Evolutionary conservation across 2,329 filamentous ascomycete species (phyloP).

Genomic region (Fusarium dimerum): DNA sequence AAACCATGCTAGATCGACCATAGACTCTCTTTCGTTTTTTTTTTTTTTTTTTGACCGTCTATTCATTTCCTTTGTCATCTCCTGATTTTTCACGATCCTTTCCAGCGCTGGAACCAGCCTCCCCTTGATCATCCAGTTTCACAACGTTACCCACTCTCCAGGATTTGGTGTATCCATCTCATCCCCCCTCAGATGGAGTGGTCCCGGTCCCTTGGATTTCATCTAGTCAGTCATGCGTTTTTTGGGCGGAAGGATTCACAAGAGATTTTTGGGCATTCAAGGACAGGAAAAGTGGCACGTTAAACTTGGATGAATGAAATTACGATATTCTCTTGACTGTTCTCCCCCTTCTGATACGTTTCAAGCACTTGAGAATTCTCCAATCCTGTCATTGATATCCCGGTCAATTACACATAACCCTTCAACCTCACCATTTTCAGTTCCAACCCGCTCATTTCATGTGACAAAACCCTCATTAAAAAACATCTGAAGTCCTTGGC

Average conservation of each 20-base stretch:
- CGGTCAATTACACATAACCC: not conserved
- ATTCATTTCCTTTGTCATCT: constrained; percentile 4
- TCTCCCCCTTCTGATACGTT: constrained; percentile 8
- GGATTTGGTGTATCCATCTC: not conserved
- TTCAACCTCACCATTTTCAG: not conserved
- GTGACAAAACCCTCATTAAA: constrained; percentile 2
- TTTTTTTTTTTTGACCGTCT: not conserved
- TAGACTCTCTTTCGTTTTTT: too few species aligned
- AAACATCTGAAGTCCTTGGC: not conserved
- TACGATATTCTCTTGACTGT: constrained; percentile 8
- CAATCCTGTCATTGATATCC: constrained; percentile 15
- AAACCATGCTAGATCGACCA: not conserved
- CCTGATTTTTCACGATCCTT: constrained; percentile 6
- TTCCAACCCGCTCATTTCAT: constrained; percentile 18
- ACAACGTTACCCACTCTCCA: not conserved
- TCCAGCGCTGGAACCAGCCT: constrained; percentile 6
- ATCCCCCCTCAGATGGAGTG: constrained; percentile 6
- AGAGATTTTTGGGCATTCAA: not conserved
- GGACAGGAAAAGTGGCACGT: not conserved
- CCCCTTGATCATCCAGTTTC: constrained; percentile 4
- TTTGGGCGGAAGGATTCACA: not conserved
- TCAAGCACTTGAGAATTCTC: constrained; percentile 2
- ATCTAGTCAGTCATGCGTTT: not conserved
- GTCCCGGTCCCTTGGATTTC: not conserved
- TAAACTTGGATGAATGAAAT: not conserved